Evolutionary conservation across 495 filamentous ascomycete genomes (phyloP), one percentile per base, ranked within the genome.

Genomic region (Durotheca rogersii): DNA sequence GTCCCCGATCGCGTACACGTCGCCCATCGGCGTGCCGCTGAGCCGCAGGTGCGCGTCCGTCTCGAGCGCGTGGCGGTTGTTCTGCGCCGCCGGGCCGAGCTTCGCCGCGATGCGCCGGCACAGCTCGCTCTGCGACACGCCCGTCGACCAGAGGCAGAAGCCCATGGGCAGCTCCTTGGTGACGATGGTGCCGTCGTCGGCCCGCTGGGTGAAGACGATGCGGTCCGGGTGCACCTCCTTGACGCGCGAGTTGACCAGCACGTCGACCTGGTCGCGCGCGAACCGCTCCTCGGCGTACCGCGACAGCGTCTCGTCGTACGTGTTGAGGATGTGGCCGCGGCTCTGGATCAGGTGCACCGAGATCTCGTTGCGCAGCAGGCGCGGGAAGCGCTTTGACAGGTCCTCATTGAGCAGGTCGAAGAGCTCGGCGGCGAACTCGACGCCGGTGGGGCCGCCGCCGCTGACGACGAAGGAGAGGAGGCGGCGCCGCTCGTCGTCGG

Each of bases 141-240:
- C 94, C 1, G 94, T 99, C 0, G 93, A 97, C 94, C 94, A 99
- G 4, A 99, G 76, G 60, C 93, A 97, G 71, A 99, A 95, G 37
- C 87, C 92, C 76, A 89, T 94, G 0, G 94, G 94, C 2, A 99
- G 83, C 49, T 97, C 91, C 66, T 97, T 99, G 16, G 83, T 85
- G 27, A 96, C 58, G 2, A 81, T 72, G 40, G 85, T 79, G 25
- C 90, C 90, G 46, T 87, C 71, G 29, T 86, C 81, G 47, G 72
- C 72, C 46, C 86, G 81, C 67, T 99, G 92, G 3, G 83, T 85
- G 74, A 95, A 97, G 12, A 96, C 66, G 35, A 99, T 92, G 53
- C 78, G 83, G 61, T 96, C 89, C 1, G 79, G 68, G 45, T 79
- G 78, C 12, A 99, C 90, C 67, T 92, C 90, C 67, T 88, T 88